Conservation (phyloP, 2,329 filamentous ascomycete genomes). For the Cladobotryum protrusum region DNA sequence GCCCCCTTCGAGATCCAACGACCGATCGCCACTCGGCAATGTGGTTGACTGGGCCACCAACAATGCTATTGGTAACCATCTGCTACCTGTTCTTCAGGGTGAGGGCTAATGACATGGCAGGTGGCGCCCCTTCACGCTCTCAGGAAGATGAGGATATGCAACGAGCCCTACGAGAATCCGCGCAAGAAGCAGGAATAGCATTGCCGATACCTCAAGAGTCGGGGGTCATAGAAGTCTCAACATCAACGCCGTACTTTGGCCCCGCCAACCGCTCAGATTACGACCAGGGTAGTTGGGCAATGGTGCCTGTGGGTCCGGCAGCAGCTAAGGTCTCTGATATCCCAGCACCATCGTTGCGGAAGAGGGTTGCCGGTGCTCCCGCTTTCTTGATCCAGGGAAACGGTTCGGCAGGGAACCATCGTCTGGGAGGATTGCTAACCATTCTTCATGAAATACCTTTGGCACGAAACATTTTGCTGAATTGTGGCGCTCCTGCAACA, state of each 20-base stretch:
- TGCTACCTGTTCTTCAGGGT: slow-evolving; percentile 7
- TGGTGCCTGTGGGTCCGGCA: slow-evolving; percentile 40
- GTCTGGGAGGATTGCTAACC: slow-evolving; percentile 49
- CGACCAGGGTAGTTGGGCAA: slow-evolving; percentile 50
- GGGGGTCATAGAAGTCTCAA: slow-evolving; percentile 38
- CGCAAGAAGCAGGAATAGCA: slow-evolving; percentile 43
- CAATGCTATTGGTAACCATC: slow-evolving; percentile 35
- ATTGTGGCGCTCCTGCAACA: slow-evolving; percentile 32
- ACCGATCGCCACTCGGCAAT: slow-evolving; percentile 50
- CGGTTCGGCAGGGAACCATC: slow-evolving; percentile 30
- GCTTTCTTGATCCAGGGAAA: slow-evolving; percentile 43
- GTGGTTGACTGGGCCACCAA: slow-evolving; percentile 42
- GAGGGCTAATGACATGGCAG: slow-evolving; percentile 26
- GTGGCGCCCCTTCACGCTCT: slow-evolving; percentile 28
- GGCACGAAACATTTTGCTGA: slow-evolving; percentile 49
- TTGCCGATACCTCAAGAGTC: slow-evolving; percentile 40
- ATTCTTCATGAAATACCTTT: slow-evolving; percentile 56
- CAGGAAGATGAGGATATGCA: slow-evolving; percentile 52
- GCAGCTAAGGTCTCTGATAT: slow-evolving; percentile 16
- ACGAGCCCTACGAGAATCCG: slow-evolving; percentile 50
- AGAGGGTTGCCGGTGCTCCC: slow-evolving; percentile 36
- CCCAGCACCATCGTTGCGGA: slow-evolving; percentile 36
- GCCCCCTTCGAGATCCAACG: slow-evolving; percentile 55
- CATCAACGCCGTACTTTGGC: slow-evolving; percentile 46
- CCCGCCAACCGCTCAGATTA: slow-evolving; percentile 53